Conservation (phyloP, 192 early-diverging fungal species). For the Podila epicladia region DNA sequence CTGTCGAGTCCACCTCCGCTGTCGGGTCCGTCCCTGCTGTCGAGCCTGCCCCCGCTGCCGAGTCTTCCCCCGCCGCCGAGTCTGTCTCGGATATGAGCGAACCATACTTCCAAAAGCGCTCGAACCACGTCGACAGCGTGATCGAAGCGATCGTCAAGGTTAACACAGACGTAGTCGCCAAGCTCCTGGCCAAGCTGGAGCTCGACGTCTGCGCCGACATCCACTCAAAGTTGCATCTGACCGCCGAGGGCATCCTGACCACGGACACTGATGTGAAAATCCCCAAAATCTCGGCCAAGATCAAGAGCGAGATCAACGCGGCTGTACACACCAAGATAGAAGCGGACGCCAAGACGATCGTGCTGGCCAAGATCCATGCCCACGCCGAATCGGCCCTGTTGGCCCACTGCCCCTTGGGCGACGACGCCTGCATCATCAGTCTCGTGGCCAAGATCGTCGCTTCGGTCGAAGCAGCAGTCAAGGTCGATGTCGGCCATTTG, state of each 20-base stretch:
- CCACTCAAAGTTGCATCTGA: slow-evolving; percentile 6
- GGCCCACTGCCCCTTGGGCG: slow-evolving; percentile 7
- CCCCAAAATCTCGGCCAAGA: slow-evolving; percentile 10
- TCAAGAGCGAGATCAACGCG: background rate
- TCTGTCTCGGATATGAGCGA: too few species aligned
- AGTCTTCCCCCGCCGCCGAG: too few species aligned
- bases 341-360: slow-evolving; percentile 8
- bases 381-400: background rate
- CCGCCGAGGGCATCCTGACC: slow-evolving; percentile 6
- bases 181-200: too few species aligned
- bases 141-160: too few species aligned
- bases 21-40: slow-evolving; percentile 8
- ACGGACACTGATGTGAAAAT: background rate
- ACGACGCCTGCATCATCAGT: slow-evolving; percentile 1
- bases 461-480: slow-evolving; percentile 4
- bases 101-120: too few species aligned
- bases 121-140: too few species aligned
- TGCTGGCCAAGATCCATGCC: slow-evolving; percentile 6
- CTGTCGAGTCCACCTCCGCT: too few species aligned
- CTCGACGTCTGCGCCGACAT: slow-evolving; percentile 22
- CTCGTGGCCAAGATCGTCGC: slow-evolving; percentile 8
- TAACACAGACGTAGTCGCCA: too few species aligned
- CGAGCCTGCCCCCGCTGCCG: slow-evolving; percentile 10
- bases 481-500: slow-evolving; percentile 15
- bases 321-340: slow-evolving; percentile 26